phyloP scores from a whole-genome alignment of 1,284 basidiomycete species.

The Leccinum fallax region DNA sequence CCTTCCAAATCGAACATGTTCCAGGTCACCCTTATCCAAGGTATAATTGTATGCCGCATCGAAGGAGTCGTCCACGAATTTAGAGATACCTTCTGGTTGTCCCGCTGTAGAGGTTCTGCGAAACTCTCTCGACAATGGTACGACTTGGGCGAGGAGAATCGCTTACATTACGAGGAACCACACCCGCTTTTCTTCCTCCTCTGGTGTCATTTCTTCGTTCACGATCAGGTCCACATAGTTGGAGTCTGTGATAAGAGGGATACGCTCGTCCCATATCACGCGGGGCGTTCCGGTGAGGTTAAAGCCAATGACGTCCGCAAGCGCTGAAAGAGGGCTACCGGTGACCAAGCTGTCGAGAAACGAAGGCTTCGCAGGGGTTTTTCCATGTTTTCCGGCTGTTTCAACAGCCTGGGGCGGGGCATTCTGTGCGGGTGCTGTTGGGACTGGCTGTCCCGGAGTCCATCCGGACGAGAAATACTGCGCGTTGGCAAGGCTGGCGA shows the following conservation, averaged over 20 bases:
- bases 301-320: conserved; percentile 61
- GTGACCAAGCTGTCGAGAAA: conserved; percentile 33
- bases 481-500: conserved; percentile 46
- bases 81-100: conserved; percentile 63
- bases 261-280: conserved; percentile 64
- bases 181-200: conserved; percentile 64
- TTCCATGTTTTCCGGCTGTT: conserved; percentile 16
- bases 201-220: conserved; percentile 60
- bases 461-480: conserved; percentile 81
- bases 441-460: conserved; percentile 64
- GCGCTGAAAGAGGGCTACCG: conserved; percentile 46
- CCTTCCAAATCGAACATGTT: conserved; percentile 72
- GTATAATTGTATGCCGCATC: conserved; percentile 70
- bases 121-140: conserved; percentile 6
- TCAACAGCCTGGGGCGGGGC: conserved; percentile 20
- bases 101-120: conserved; percentile 61
- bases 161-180: conserved; percentile 77
- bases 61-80: conserved; percentile 67
- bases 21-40: conserved; percentile 60
- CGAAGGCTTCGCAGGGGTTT: conserved; percentile 17
- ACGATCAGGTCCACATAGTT: conserved; percentile 71
- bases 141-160: conserved; percentile 4
- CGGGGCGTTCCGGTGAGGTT: conserved; percentile 66
- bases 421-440: conserved; percentile 28
- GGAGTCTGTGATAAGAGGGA: conserved; percentile 74